Base-by-base conservation (phyloP, 345 rosid species). In the Syzygium jambos region DNA sequence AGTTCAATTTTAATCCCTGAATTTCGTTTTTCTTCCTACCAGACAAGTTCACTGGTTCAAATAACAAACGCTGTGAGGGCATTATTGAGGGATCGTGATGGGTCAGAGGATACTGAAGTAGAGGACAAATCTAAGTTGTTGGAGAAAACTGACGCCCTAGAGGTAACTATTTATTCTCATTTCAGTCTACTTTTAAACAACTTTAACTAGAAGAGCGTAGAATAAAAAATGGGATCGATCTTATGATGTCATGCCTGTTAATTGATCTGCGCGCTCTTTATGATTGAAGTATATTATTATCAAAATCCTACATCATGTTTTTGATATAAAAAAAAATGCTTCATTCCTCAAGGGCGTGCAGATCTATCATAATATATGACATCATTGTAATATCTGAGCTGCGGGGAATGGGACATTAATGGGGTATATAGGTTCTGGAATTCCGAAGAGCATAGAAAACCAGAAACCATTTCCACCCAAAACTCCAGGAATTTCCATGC, bases 41-140 rank as follows among this genome's bases (percentile, higher is more conserved):
- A 97, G 99, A 96, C 99, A 88, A 93, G 92, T 86, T 97, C 99
- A 53, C 89, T 93, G 89, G 92, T 93, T 85, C 98, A 94, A 91
- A 93, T 96, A 90, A 93, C 94, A 23, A 96, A 94, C 86, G 96
- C 95, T 52, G 84, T 97, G 63, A 88, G 88, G 86, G 93, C 91
- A 5, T 86, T 97, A 89, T 86, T 93, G 85, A 89, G 89, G n/a
- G 96, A 94, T 89, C 90, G 82, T 87, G 93, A 91, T n/a, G 92
- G 88, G 56, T 87, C 89, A 29, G 91, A 92, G 88, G 94, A 93
- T 89, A 90, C 90, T 86, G 91, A 90, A 86, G 87, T 92, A 80
- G 94, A 93, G 86, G 93, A 92, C 85, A 87, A 89, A 85, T 91
- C 90, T 10, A 93, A 93, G 88, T 91, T 77, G 27, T 92, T 92